phyloP scores from a whole-genome alignment of 2,329 filamentous ascomycete genomes.

The Aspergillus fructus region DNA sequence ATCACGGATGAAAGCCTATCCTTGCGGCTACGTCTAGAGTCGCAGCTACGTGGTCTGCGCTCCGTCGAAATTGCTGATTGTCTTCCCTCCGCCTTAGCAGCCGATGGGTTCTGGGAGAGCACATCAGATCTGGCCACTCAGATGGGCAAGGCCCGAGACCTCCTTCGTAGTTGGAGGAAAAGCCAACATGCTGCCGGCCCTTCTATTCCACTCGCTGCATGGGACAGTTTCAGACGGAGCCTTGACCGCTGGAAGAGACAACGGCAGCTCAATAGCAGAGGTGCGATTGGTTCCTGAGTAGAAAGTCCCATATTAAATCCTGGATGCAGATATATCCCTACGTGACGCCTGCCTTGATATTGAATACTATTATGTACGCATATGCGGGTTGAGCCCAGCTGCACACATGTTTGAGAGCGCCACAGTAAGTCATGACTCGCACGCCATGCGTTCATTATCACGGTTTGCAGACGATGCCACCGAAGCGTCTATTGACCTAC shows the following conservation, averaged over 20 bases:
- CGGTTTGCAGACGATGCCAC: not conserved
- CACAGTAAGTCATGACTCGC: no score
- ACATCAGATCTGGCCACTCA: not conserved
- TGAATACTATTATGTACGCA: conserved; percentile 6
- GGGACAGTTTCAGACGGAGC: not conserved
- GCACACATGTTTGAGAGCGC: conserved; percentile 2
- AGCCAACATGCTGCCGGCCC: not conserved
- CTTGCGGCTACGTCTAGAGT: conserved; percentile 1
- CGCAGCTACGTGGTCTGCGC: not conserved
- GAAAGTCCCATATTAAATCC: no score
- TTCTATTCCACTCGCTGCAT: not conserved
- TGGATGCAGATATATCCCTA: not conserved
- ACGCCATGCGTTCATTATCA: not conserved
- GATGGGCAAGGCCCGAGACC: conserved; percentile 7
- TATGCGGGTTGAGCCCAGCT: conserved; percentile 4
- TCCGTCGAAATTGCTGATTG: not conserved
- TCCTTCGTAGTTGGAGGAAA: conserved; percentile 5
- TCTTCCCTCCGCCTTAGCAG: not conserved
- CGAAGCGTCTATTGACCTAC: not conserved
- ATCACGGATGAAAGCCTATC: conserved; percentile 2
- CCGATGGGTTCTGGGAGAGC: not conserved
- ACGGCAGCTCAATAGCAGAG: not conserved
- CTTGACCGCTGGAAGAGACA: conserved; percentile 4
- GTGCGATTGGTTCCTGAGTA: not conserved
- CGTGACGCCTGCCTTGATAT: not conserved